Evolutionary conservation across 2,329 filamentous ascomycete genomes (phyloP).

Genomic region (Monilinia vaccinii-corymbosi): DNA sequence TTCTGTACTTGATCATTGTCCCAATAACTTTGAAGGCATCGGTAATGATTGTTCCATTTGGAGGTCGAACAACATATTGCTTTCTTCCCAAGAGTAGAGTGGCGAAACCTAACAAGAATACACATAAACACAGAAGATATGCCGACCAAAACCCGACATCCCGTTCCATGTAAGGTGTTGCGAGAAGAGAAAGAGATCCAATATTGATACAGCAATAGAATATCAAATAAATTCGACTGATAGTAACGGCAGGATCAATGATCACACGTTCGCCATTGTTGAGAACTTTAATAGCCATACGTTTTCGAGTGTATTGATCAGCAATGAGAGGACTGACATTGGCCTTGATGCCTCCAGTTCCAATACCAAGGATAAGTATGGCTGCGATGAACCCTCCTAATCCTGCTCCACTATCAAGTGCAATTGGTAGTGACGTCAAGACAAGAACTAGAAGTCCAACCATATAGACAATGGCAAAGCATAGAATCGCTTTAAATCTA

Average conservation of each 20-base stretch:
- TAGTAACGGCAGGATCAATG: slow-evolving; percentile 48
- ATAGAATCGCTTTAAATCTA: slow-evolving; percentile 52
- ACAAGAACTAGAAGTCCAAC: slow-evolving; percentile 45
- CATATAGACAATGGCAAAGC: slow-evolving; percentile 38
- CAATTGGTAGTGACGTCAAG: slow-evolving; percentile 41
- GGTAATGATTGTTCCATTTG: slow-evolving; percentile 54
- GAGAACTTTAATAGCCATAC: slow-evolving; percentile 36
- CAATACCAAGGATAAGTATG: slow-evolving; percentile 38
- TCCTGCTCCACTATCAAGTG: slow-evolving; percentile 34
- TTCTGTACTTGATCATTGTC: slow-evolving; percentile 41
- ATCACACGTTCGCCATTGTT: slow-evolving; percentile 50
- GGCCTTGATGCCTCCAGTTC: slow-evolving; percentile 49
- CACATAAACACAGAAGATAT: slow-evolving; percentile 41
- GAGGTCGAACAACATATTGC: slow-evolving; percentile 44
- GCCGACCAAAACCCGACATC: slow-evolving; percentile 42
- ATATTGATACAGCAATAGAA: slow-evolving; percentile 65
- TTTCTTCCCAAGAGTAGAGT: slow-evolving; percentile 42
- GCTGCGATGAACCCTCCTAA: slow-evolving; percentile 44
- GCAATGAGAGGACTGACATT: slow-evolving; percentile 57
- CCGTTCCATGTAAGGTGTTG: slow-evolving; percentile 34
- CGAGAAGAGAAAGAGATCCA: slow-evolving; percentile 42
- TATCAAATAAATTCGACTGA: slow-evolving; percentile 35
- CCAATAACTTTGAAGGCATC: slow-evolving; percentile 54
- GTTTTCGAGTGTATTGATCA: slow-evolving; percentile 42
- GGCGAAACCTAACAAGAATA: slow-evolving; percentile 43